These are phyloP conservation scores for Hypomontagnella monticulosa DNA, from an alignment of 495 filamentous ascomycete species.

Conservation along the genomic window DNA sequence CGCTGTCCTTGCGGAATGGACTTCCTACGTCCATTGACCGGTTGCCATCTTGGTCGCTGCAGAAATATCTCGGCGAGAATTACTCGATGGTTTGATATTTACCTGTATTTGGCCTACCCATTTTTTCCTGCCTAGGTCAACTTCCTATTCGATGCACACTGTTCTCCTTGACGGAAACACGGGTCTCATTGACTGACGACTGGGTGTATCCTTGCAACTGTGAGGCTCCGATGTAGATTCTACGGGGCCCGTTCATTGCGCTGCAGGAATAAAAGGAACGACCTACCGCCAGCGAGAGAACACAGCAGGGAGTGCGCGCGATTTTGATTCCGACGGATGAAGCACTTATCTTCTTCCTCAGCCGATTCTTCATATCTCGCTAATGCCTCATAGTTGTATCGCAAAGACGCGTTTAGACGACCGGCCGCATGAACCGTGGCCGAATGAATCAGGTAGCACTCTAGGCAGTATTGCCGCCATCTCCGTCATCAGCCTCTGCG, in stretches of 20 bases:
- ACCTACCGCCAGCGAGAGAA: conserved; percentile 9
- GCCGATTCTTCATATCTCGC: conserved; percentile 16
- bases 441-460: conserved; percentile 15
- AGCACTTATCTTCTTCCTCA: conserved; percentile 21
- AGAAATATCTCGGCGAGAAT: conserved; percentile 38
- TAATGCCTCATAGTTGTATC: conserved; percentile 29
- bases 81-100: conserved; percentile 18
- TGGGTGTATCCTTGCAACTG: conserved; percentile 29
- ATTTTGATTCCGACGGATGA: conserved; percentile 21
- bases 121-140: conserved; percentile 20
- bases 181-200: conserved; percentile 12
- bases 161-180: conserved; percentile 18
- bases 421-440: conserved; percentile 25
- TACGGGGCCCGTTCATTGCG: conserved; percentile 7
- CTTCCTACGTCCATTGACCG: conserved; percentile 28
- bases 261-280: conserved; percentile 16
- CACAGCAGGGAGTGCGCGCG: conserved; percentile 13
- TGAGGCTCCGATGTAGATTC: conserved; percentile 7
- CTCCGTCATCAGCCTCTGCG: conserved; percentile 49
- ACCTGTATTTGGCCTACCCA: conserved; percentile 14
- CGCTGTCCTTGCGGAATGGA: conserved; percentile 20
- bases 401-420: conserved; percentile 13
- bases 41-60: conserved; percentile 26
- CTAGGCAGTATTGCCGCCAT: conserved; percentile 28
- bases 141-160: conserved; percentile 27